Base-by-base conservation (phyloP, 768 basidiomycete species). In the Galerina sulciceps region DNA sequence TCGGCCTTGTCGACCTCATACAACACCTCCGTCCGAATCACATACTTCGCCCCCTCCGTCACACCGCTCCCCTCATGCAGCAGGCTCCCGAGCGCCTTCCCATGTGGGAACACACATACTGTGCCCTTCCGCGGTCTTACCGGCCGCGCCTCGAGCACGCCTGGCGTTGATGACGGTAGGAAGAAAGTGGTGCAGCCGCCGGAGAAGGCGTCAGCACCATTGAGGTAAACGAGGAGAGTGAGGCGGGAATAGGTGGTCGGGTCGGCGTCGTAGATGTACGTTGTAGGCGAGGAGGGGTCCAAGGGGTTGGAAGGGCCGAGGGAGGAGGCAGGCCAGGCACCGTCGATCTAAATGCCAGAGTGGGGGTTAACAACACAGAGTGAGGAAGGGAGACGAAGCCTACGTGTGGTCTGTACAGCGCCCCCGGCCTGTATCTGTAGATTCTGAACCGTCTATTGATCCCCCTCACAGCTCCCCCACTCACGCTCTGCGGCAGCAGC, bases 171-270 rank as follows among this genome's bases (percentile, higher is more conserved):
- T 0, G 79, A 79, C 1, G 82, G 84, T 6, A 84, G 67, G 71
- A 84, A 85, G 70, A 83, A 85, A 2, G 84, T 85, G 5, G 84
- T 85, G 58, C 76, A 76, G 11, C 84, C 84, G 31, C 73, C 73
- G 37, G 72, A 69, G 55, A 85, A 81, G 62, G 76, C 75, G 52
- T 80, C 79, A 61, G 76, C 75, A 50, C 79, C 79, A 37, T 70
- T 70, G 49, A 70, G 69, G 52, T 70, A 85, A 52, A 85, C 79
- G 53, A 83, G 74, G 50, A 82, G 69, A 5, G 80, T 82, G 38
- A 80, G 75, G 15, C 80, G 75, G 3, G 80, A 82, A 70, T 79
- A 81, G 3, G 81, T 71, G 1, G 78, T 71, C 18, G 79, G 76
- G 58, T 79, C 75, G 13, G 76, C 80, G 71, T 83, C 81, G 72